These are phyloP conservation scores for Stipa capillata DNA, from an alignment of 176 grass and related monocot genomes.

Conservation along the genomic window DNA sequence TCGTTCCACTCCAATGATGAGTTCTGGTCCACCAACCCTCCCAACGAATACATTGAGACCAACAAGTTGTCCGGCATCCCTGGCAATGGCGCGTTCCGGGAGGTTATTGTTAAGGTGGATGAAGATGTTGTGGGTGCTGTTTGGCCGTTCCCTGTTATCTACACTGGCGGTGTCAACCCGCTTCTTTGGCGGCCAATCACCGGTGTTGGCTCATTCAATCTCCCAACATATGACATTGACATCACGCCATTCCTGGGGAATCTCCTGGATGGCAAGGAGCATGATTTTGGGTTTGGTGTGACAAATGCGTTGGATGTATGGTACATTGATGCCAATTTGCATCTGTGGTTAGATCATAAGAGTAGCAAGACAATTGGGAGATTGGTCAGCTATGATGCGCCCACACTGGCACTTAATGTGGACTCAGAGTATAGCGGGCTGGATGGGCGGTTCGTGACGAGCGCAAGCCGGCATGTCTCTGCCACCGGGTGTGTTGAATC, in stretches of 20 bases:
- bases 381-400: conserved; percentile 29
- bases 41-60: conserved; percentile 28
- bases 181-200: conserved; percentile 59
- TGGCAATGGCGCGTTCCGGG: conserved; percentile 51
- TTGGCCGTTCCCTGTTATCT: conserved; percentile 61
- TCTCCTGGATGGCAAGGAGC: conserved; percentile 41
- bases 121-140: conserved; percentile 41
- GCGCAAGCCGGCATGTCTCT: conserved; percentile 16
- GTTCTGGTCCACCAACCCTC: conserved; percentile 55
- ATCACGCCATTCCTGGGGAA: conserved; percentile 55
- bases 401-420: not conserved
- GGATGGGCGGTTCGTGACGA: conserved; percentile 40
- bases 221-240: conserved; percentile 56
- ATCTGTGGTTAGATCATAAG: conserved; percentile 54
- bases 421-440: conserved; percentile 18
- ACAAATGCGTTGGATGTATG: conserved; percentile 42
- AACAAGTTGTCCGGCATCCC: conserved; percentile 22
- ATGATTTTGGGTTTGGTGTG: conserved; percentile 42
- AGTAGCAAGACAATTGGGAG: conserved; percentile 25
- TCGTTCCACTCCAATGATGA: conserved; percentile 55
- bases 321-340: conserved; percentile 54
- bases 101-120: conserved; percentile 35
- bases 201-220: conserved; percentile 37
- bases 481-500: conserved; percentile 55
- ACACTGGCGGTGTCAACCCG: conserved; percentile 49